A percentile compares a stretch with the other conserved stretches of the same genome.
These are phyloP conservation scores for cucumber (Cucumis sativus) DNA, from an alignment of 306 rosid genomes.

Conservation along the genomic window Cucumber_9930_V3 NC_026658.2:1913001-1913500, in stretches of 20 bases:
- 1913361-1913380: constrained; percentile 52
- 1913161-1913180: neutral
- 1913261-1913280: constrained; percentile 34
- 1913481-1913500: neutral
- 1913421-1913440: constrained; percentile 91
- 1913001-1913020: neutral
- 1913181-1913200: neutral
- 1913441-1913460: constrained; percentile 60
- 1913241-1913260: neutral
- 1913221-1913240: neutral
- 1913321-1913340: constrained; percentile 33
- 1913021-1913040: neutral
- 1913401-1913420: constrained; percentile 95
- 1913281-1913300: constrained; percentile 53
- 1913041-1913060: neutral
- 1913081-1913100: neutral
- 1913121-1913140: too few relatives aligned
- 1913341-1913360: constrained; percentile 74
- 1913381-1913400: constrained; percentile 91
- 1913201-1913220: neutral
- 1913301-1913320: constrained; percentile 26
- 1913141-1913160: neutral
- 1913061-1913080: neutral
- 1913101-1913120: neutral
- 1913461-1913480: neutral